phyloP scores from a whole-genome alignment of 148 eudicot species.

The Gaultheria prostrata region DNA sequence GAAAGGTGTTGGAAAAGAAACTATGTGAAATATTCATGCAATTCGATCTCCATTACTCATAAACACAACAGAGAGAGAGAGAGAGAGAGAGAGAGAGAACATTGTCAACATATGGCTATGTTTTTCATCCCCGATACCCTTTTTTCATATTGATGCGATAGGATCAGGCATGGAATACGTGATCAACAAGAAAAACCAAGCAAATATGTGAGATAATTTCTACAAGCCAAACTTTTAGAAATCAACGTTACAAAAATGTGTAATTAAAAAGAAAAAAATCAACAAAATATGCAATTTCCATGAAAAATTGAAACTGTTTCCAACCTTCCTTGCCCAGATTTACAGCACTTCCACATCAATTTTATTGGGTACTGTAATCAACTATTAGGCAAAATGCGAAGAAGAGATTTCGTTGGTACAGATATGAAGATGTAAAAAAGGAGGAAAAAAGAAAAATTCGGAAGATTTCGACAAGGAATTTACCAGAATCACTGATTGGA shows the following conservation, averaged over 20 bases:
- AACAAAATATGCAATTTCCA: not conserved
- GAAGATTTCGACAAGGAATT: conserved; percentile 20
- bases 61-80: not conserved
- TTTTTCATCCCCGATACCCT: not conserved
- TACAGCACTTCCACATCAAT: not conserved
- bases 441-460: not conserved
- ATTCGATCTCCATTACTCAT: not conserved
- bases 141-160: not conserved
- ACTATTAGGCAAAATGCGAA: not conserved
- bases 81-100: too few species aligned
- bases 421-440: not conserved
- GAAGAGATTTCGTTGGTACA: not conserved
- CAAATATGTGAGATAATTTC: not conserved
- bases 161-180: not conserved
- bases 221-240: not conserved
- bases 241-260: not conserved
- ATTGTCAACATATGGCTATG: too few species aligned
- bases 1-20: not conserved
- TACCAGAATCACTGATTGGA: conserved; percentile 58
- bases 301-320: not conserved
- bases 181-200: not conserved
- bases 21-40: not conserved
- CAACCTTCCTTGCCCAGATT: not conserved
- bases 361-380: not conserved
- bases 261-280: not conserved